A percentile compares a stretch with the other conserved stretches of the same genome.
Conservation (phyloP, 306 rosid species). For the Dryas octopetala region DNA sequence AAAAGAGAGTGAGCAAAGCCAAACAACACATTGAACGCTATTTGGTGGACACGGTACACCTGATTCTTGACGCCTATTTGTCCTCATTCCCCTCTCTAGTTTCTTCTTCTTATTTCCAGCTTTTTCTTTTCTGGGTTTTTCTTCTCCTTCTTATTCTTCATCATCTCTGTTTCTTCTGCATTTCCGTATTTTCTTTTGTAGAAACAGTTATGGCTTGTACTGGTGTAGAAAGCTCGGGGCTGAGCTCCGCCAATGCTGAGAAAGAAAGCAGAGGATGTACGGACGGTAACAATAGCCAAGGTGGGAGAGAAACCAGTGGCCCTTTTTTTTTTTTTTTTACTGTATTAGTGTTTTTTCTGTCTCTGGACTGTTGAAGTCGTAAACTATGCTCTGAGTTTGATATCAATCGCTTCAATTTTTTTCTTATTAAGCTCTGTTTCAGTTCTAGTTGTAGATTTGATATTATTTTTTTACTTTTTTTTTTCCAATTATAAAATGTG, state of each 20-base stretch:
- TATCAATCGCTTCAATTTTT: too few species aligned
- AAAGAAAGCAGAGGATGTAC: not conserved
- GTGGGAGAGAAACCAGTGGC: not conserved
- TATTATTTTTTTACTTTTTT: not conserved
- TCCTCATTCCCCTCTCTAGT: not conserved
- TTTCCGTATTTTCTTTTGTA: too few species aligned
- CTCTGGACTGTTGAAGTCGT: not conserved
- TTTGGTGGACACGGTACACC: conserved; percentile 21
- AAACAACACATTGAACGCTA: too few species aligned
- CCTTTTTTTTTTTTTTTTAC: not conserved
- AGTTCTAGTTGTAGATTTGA: not conserved
- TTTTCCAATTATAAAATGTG: not conserved
- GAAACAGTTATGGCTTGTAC: not conserved
- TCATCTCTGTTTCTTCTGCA: not conserved
- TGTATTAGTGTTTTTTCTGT: too few species aligned
- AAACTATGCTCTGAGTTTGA: not conserved
- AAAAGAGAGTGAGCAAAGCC: too few species aligned
- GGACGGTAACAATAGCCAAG: not conserved
- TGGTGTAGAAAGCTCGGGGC: not conserved
- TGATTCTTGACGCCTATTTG: conserved; percentile 19
- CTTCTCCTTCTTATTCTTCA: not conserved
- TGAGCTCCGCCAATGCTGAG: not conserved
- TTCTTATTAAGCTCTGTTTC: not conserved
- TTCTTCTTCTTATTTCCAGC: not conserved
- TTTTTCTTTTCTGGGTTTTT: not conserved